phyloP scores from a whole-genome alignment of 306 rosid genomes.

The Lagenaria siceraria region DNA sequence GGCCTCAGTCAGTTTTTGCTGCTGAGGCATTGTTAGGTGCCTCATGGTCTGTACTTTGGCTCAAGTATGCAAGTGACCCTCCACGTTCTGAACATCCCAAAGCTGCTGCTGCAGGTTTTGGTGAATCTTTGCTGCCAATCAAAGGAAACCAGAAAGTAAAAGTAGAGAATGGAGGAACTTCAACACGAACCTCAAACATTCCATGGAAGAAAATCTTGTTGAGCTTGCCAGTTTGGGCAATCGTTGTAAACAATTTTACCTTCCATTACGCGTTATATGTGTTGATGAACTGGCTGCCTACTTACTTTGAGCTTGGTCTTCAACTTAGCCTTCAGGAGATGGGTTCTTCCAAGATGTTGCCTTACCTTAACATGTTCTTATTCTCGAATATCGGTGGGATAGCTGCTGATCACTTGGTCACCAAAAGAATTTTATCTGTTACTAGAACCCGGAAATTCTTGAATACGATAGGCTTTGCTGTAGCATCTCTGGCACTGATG shows the following conservation, averaged over 20 bases:
- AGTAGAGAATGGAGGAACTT: slow-evolving; percentile 32
- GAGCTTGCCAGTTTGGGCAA: slow-evolving; percentile 93
- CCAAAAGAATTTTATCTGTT: slow-evolving; percentile 58
- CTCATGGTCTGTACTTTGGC: slow-evolving; percentile 77
- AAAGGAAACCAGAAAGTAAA: slow-evolving; percentile 40
- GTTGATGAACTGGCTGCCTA: slow-evolving; percentile 96
- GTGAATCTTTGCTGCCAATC: slow-evolving; percentile 50
- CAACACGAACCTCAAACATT: slow-evolving; percentile 27
- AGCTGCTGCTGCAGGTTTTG: slow-evolving; percentile 70
- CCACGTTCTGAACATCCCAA: slow-evolving; percentile 70
- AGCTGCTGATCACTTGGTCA: slow-evolving; percentile 68
- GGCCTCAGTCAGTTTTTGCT: slow-evolving; percentile 78
- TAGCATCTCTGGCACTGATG: slow-evolving; percentile 69
- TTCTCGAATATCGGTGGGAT: slow-evolving; percentile 94
- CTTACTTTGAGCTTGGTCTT: slow-evolving; percentile 88
- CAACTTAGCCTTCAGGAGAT: slow-evolving; percentile 94
- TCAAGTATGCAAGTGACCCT: slow-evolving; percentile 58
- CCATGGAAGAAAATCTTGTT: slow-evolving; percentile 74
- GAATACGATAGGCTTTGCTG: slow-evolving; percentile 72
- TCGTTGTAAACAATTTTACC: slow-evolving; percentile 89
- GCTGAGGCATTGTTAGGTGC: slow-evolving; percentile 76
- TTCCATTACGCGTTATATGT: slow-evolving; percentile 93
- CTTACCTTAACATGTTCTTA: slow-evolving; percentile 86
- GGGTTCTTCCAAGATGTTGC: slow-evolving; percentile 99
- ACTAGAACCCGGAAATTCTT: slow-evolving; percentile 70